Conservation (phyloP, 768 basidiomycete genomes). For the Coprinellus aureogranulatus region DNA sequence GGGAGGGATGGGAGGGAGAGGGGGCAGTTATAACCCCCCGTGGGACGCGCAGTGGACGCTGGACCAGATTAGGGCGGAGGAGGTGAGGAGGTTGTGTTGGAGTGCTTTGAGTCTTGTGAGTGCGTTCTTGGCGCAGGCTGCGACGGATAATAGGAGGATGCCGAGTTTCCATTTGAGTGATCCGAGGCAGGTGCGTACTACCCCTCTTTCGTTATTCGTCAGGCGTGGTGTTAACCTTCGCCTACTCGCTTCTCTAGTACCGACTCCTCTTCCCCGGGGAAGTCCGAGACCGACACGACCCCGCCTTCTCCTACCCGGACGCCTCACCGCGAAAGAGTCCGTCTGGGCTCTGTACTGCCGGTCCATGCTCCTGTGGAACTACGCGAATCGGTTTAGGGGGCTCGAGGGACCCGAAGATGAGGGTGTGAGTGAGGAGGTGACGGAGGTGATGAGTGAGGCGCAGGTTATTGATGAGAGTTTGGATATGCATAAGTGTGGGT, state of each 20-base stretch:
- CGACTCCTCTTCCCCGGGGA: slow-evolving; percentile 75
- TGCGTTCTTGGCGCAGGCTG: slow-evolving; percentile 65
- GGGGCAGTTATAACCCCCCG: slow-evolving; percentile 49
- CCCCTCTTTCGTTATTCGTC: slow-evolving; percentile 2
- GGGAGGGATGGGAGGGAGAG: no score
- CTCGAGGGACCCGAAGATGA: slow-evolving; percentile 7
- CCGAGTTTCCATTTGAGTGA: slow-evolving; percentile 60
- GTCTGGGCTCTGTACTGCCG: slow-evolving; percentile 83
- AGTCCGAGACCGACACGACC: slow-evolving; percentile 46
- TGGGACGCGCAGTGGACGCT: slow-evolving; percentile 63
- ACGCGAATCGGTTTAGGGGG: slow-evolving; percentile 53
- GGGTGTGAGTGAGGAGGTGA: slow-evolving; percentile 42
- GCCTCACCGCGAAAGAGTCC: slow-evolving; percentile 52
- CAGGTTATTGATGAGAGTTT: slow-evolving; percentile 65
- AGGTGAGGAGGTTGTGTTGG: slow-evolving; percentile 77
- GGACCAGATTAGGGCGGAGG: slow-evolving; percentile 60
- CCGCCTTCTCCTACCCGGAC: slow-evolving; percentile 41
- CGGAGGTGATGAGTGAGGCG: slow-evolving; percentile 65
- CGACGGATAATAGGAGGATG: slow-evolving; percentile 58
- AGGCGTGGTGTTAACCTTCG: slow-evolving; percentile 1
- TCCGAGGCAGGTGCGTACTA: slow-evolving; percentile 54
- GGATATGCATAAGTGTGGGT: slow-evolving; percentile 66
- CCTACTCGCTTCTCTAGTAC: slow-evolving; percentile 46
- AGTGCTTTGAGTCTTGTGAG: slow-evolving; percentile 67
- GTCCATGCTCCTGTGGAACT: slow-evolving; percentile 79